phyloP scores from a whole-genome alignment of 2,329 filamentous ascomycete genomes.

The Aspergillus sp. region DNA sequence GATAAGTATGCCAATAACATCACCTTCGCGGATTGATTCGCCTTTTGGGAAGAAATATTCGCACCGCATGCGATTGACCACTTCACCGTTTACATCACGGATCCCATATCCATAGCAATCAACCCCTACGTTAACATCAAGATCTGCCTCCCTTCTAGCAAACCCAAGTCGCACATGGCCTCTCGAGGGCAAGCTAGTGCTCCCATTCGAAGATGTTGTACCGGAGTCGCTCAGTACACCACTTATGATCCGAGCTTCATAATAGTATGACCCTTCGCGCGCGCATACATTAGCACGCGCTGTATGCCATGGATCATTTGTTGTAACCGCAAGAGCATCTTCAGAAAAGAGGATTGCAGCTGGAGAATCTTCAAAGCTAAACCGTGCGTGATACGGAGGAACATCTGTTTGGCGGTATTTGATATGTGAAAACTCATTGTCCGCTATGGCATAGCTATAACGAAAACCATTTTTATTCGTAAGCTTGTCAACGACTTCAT shows the following conservation, averaged over 20 bases:
- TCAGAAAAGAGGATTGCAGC: conserved; percentile 80
- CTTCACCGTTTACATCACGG: conserved; percentile 84
- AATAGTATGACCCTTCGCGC: conserved; percentile 87
- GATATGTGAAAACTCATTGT: conserved; percentile 82
- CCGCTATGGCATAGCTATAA: conserved; percentile 87
- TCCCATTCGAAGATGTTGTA: conserved; percentile 20
- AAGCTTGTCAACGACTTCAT: conserved; percentile 49
- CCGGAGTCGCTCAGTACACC: conserved; percentile 50
- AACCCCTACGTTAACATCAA: conserved; percentile 67
- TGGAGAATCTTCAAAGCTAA: conserved; percentile 91
- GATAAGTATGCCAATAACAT: conserved; percentile 92
- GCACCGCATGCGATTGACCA: conserved; percentile 90
- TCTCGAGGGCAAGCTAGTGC: conserved; percentile 26
- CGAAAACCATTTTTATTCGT: conserved; percentile 73
- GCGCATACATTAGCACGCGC: conserved; percentile 87
- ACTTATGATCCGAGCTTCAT: conserved; percentile 84
- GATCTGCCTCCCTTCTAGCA: conserved; percentile 46
- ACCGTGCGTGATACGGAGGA: conserved; percentile 75
- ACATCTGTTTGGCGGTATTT: conserved; percentile 89
- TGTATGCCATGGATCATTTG: conserved; percentile 90
- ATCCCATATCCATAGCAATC: conserved; percentile 96
- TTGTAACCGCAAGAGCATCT: conserved; percentile 74
- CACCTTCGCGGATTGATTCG: conserved; percentile 80
- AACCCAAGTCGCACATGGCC: conserved; percentile 52
- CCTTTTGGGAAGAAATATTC: conserved; percentile 80